Base-by-base conservation (phyloP, 164 flowering plant species). In the Brasenia schreberi region DNA sequence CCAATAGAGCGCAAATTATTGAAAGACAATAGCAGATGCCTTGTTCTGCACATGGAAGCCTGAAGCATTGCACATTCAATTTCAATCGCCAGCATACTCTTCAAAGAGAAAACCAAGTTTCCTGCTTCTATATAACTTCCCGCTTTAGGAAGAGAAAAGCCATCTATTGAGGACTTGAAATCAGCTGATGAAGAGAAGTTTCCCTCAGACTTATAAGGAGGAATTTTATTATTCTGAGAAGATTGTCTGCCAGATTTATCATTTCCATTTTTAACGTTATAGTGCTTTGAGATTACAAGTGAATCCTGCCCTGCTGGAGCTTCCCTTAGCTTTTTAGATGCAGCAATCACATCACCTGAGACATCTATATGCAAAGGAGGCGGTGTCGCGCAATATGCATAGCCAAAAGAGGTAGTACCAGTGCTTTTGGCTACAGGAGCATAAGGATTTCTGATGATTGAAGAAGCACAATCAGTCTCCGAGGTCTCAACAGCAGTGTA, bases 401-500 rank as follows among this genome's bases (percentile, higher is more conserved):
- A 89, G 66, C 52, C 72, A 65, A 74, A 80, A 43, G 88, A 58
- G 73, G 85, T 87, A 77, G 81, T 82, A 68, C 88, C 97, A 56
- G 69, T 80, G 67, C 79, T 80, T 43, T 80, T 72, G 69, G 87
- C 77, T 66, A 77, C 79, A 5, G 99, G 99, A 63, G 78, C 62
- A 72, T 95, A 95, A 4, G 96, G 99, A 69, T 74, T 86, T 77
- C 81, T 81, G 69, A 90, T 88, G 65, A 87, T 76, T 4, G 86
- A 76, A 18, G 87, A 72, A 4, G 89, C 79, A 0, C 80, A 64
- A 74, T 87, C 97, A 72, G 80, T 78, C 64, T 78, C 64, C 23
- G 84, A 78, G 18, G 91, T 77, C 69, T 95, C 94, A 67, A 95
- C 85, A 39, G 97, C 96, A 72, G 92, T 89, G 82, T 86, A 95